These are phyloP conservation scores for Flaveria sonorensis DNA, from an alignment of 129 eudicot species.

Conservation along the genomic window DNA sequence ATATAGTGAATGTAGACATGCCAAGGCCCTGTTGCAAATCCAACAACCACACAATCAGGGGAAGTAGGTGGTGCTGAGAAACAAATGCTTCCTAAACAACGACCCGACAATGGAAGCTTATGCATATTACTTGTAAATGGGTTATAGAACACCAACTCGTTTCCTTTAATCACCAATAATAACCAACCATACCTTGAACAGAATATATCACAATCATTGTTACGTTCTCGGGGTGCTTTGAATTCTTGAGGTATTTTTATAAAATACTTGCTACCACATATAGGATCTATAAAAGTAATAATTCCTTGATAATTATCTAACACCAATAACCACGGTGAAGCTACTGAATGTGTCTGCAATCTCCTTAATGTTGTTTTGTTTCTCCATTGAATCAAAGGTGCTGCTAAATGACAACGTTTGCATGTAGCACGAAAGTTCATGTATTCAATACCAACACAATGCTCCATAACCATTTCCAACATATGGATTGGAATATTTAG, in stretches of 20 bases:
- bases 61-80: neutral
- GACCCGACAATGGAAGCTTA: neutral
- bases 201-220: neutral
- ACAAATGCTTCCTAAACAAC: neutral
- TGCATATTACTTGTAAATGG: neutral
- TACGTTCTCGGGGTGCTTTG: neutral
- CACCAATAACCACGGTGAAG: neutral
- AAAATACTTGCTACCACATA: neutral
- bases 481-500: conserved; percentile 1
- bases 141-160: neutral
- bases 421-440: conserved; percentile 8
- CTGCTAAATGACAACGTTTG: neutral
- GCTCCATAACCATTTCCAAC: conserved; percentile 5
- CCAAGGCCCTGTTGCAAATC: neutral
- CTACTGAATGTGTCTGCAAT: neutral
- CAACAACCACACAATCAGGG: neutral
- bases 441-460: neutral
- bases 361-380: neutral
- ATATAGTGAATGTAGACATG: neutral
- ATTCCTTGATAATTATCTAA: neutral
- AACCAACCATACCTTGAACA: neutral
- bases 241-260: neutral
- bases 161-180: too few species aligned
- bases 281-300: neutral
- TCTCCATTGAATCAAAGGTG: neutral